These are phyloP conservation scores for Adansonia gregorii DNA, from an alignment of 441 rosid genomes.

Conservation along the genomic window DNA sequence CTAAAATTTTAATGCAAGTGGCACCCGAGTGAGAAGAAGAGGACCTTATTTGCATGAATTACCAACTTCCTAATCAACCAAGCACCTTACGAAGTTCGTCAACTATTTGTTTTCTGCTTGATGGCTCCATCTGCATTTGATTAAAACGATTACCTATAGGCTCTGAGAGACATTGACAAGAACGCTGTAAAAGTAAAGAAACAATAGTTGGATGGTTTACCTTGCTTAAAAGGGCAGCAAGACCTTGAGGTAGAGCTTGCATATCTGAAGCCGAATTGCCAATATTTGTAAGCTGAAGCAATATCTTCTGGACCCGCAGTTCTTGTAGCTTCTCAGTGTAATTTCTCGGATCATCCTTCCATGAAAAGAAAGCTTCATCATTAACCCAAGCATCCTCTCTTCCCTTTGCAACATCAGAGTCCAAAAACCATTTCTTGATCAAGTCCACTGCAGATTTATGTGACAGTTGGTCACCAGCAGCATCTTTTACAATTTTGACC, in stretches of 20 bases:
- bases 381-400: conserved; percentile 74
- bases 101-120: conserved; percentile 56
- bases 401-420: conserved; percentile 56
- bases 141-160: conserved; percentile 33
- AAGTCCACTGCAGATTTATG: conserved; percentile 65
- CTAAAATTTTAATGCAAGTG: neutral
- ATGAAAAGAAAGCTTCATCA: conserved; percentile 82
- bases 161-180: conserved; percentile 10
- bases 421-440: conserved; percentile 82
- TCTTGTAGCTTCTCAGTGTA: conserved; percentile 72
- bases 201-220: conserved; percentile 42
- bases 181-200: conserved; percentile 24
- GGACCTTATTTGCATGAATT: neutral
- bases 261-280: conserved; percentile 71
- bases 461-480: conserved; percentile 70
- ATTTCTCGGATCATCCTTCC: conserved; percentile 70
- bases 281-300: conserved; percentile 67
- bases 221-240: conserved; percentile 86
- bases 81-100: conserved; percentile 75
- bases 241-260: conserved; percentile 90
- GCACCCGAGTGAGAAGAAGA: neutral
- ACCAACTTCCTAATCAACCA: conserved; percentile 32
- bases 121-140: conserved; percentile 82
- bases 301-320: conserved; percentile 77
- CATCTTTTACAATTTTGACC: conserved; percentile 64